Evolutionary conservation across 257 asterid genomes (phyloP), one percentile per base, ranked within the genome.

Genomic region (Penstemon barbatus): DNA sequence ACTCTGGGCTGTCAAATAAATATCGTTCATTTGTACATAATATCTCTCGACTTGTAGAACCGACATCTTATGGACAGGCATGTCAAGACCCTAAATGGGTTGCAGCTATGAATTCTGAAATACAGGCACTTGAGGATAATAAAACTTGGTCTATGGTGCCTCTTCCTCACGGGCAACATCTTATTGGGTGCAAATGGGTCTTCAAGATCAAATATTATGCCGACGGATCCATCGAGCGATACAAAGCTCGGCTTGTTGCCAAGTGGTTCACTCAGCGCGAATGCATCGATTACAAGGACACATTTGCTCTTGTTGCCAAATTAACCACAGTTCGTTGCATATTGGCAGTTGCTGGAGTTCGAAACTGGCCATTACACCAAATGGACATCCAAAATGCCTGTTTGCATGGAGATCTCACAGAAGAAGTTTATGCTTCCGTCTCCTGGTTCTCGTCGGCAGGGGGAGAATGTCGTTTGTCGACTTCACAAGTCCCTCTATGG

Each of bases 401-500:
- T 1, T 25, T 25, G 33, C 33, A 25, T 25, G 33, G 33, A 25
- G 33, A 25, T 0, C 1, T 25, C 33, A 25, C 1, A 25, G 33
- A 25, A 25, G 33, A 25, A 25, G 33, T 25, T 25, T 25, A 25
- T 25, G 33, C 33, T 25, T 25, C 33, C 33, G 33, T 1, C 0
- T 25, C 33, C 2, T 25, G 33, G 33, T 25, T 25, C 33, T 25
- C 3, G 3, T 44, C 49, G 49, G 1, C 6, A 44, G 8, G 56
- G 9, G 13, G 25, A 63, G 15, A 63, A 44, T 44, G 2, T 11
- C 2, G 56, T 45, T 15, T 63, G 10, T 7, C 15, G 8, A 8
- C 55, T 45, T n/a, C 11, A 44, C 4, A 63, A 63, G 25, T 63
- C 68, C 7, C 53, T 63, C 2, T 63, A 45, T 19, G 56, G 56